phyloP scores from a whole-genome alignment of 352 stramenopile genomes.

The Globisporangium abappressorium region DNA sequence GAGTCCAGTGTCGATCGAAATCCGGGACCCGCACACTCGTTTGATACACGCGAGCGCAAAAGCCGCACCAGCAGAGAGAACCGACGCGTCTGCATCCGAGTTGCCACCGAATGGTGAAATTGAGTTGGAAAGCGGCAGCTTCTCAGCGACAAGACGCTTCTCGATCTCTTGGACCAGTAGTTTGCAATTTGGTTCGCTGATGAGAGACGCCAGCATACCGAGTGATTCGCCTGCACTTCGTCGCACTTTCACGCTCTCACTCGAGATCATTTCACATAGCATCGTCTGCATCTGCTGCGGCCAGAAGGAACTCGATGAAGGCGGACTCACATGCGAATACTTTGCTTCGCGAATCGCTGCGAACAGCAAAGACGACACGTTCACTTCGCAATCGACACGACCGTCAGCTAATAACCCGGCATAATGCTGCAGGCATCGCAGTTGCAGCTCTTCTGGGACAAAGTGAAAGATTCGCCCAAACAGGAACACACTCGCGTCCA shows the following conservation, averaged over 20 bases:
- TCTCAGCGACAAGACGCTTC: conserved; percentile 61
- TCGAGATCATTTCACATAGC: conserved; percentile 76
- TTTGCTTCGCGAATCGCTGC: conserved; percentile 57
- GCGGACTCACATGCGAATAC: conserved; percentile 19
- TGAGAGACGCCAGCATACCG: conserved; percentile 51
- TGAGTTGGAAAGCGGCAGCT: conserved; percentile 23
- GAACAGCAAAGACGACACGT: conserved; percentile 77
- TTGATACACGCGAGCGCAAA: conserved; percentile 85
- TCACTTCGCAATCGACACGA: conserved; percentile 63
- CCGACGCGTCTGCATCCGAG: conserved; percentile 37
- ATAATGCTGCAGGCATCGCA: conserved; percentile 81
- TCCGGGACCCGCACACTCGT: conserved; percentile 64
- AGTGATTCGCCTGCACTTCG: conserved; percentile 72
- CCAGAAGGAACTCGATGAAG: conserved; percentile 40
- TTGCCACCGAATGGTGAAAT: conserved; percentile 26
- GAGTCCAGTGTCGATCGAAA: conserved; percentile 71
- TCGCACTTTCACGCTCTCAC: conserved; percentile 58
- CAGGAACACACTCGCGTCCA: conserved; percentile 72
- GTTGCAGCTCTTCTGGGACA: conserved; percentile 78
- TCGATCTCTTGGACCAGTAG: conserved; percentile 66
- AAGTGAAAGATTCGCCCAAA: conserved; percentile 79
- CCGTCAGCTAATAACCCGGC: conserved; percentile 58
- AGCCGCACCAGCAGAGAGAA: conserved; percentile 56
- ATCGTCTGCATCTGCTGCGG: conserved; percentile 75
- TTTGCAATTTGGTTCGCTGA: conserved; percentile 47